phyloP scores from a whole-genome alignment of 768 basidiomycete species.

The Suillus plorans region DNA sequence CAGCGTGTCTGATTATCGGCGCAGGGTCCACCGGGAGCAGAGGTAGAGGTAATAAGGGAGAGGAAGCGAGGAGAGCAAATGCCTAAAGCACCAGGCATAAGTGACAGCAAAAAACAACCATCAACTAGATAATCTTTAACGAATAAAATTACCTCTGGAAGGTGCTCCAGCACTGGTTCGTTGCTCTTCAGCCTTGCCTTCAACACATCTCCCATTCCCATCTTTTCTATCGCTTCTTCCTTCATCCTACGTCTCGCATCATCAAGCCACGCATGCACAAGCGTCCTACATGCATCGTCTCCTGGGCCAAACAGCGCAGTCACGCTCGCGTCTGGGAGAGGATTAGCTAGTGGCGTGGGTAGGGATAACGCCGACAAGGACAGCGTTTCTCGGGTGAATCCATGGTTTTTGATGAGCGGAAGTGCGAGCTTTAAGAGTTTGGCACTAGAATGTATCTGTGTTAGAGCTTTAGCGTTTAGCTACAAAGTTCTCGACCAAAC shows the following conservation, averaged over 20 bases:
- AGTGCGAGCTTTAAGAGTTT: slow-evolving; percentile 60
- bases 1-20: slow-evolving; percentile 61
- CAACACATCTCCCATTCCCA: slow-evolving; percentile 52
- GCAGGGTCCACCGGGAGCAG: slow-evolving; percentile 55
- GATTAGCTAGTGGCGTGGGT: not conserved
- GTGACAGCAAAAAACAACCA: not conserved
- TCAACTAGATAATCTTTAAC: not conserved
- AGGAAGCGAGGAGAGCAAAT: slow-evolving; percentile 64
- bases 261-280: slow-evolving; percentile 18
- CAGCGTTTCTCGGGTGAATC: slow-evolving; percentile 73
- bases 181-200: slow-evolving; percentile 61
- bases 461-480: not conserved
- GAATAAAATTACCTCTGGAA: slow-evolving; percentile 56
- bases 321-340: not conserved
- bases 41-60: slow-evolving; percentile 28
- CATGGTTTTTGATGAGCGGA: slow-evolving; percentile 62
- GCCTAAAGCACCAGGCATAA: slow-evolving; percentile 44
- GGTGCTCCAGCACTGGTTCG: slow-evolving; percentile 58
- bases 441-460: slow-evolving; percentile 8
- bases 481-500: not conserved
- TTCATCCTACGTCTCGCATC: slow-evolving; percentile 59
- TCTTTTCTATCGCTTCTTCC: slow-evolving; percentile 13
- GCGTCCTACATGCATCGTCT: not conserved
- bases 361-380: slow-evolving; percentile 56
- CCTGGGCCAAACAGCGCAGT: not conserved